Evolutionary conservation across 306 rosid species (phyloP).

Genomic region (Vigna unguiculata): DNA sequence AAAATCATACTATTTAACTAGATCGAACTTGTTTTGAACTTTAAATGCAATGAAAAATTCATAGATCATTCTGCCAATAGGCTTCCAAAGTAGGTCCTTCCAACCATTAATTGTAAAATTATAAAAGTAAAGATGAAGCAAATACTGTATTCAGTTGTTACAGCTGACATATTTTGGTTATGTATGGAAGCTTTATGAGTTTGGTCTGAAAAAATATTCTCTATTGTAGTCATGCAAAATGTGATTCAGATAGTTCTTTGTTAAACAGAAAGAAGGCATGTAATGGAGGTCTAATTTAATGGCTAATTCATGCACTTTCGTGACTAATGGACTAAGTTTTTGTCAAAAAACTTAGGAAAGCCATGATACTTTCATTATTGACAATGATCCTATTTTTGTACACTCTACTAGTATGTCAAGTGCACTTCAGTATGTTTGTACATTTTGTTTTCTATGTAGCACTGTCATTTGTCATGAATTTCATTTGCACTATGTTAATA

Average conservation of each 20-base stretch:
- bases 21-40: conserved; percentile 16
- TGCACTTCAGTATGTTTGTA: not conserved
- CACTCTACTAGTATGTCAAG: not conserved
- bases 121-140: not conserved
- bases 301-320: not conserved
- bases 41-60: not conserved
- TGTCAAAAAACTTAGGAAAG: not conserved
- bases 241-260: not conserved
- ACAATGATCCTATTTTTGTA: not conserved
- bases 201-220: not conserved
- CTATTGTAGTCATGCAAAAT: not conserved
- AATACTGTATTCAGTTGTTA: conserved; percentile 3
- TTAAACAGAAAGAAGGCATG: not conserved
- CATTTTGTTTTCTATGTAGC: not conserved
- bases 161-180: not conserved
- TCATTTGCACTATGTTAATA: not conserved
- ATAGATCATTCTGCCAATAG: conserved; percentile 2
- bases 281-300: not conserved
- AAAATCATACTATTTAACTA: conserved; percentile 22
- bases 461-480: conserved; percentile 14
- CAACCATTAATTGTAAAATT: not conserved
- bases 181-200: not conserved
- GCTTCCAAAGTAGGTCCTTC: conserved; percentile 15
- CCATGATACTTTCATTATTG: not conserved
- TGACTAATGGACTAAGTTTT: not conserved